A percentile compares a stretch with the other conserved stretches of the same genome.
Conservation (phyloP, 2,329 filamentous ascomycete species). For the Metarhizium rileyi region DNA sequence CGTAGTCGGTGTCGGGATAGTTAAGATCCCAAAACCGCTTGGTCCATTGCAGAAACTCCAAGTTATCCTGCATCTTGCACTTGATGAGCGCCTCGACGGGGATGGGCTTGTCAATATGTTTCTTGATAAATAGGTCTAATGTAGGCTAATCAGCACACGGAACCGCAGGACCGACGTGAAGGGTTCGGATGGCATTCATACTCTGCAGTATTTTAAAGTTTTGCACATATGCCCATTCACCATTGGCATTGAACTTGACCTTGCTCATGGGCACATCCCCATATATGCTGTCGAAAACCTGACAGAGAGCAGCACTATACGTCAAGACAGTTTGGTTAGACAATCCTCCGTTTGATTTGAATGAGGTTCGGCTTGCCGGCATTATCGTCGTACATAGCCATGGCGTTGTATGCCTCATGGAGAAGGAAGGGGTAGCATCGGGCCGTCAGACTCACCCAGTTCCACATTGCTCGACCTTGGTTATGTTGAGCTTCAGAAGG, state of each 20-base stretch:
- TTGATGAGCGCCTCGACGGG: constrained; percentile 85
- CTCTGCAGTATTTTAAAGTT: constrained; percentile 98
- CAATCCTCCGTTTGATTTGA: constrained; percentile 4
- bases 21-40: constrained; percentile 98
- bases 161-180: background rate
- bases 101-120: constrained; percentile 81
- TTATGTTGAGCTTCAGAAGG: constrained; percentile 95
- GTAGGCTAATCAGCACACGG: constrained; percentile 7
- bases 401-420: background rate
- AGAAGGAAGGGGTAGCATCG: constrained; percentile 11
- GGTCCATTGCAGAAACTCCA: constrained; percentile 95
- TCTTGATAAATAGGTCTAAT: constrained; percentile 71
- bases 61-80: constrained; percentile 99
- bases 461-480: constrained; percentile 97
- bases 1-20: constrained; percentile 95
- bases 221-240: constrained; percentile 93
- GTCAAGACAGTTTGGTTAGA: background rate
- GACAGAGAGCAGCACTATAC: constrained; percentile 80
- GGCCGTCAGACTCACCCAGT: constrained; percentile 61
- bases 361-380: background rate
- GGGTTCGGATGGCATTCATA: constrained; percentile 35
- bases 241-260: constrained; percentile 97
- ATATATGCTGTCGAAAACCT: constrained; percentile 98
- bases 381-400: background rate
- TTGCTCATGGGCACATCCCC: constrained; percentile 88